Conservation (phyloP, 2,329 filamentous ascomycete genomes). For the Ramularia collo-cygni region DNA sequence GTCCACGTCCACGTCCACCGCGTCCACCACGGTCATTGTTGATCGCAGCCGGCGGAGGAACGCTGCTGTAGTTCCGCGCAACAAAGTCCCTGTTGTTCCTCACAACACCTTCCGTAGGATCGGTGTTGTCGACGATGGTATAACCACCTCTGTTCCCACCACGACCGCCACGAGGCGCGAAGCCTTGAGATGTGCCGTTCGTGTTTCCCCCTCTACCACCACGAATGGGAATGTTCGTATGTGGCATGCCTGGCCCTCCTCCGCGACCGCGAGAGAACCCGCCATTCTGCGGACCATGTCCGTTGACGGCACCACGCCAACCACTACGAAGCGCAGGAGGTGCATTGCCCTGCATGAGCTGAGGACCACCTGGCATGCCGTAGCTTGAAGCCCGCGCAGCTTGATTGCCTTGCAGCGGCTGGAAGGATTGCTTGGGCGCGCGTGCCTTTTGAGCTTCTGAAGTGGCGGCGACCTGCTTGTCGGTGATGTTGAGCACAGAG, state of each 20-base stretch:
- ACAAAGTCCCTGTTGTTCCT: slow-evolving; percentile 51
- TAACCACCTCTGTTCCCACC: slow-evolving; percentile 37
- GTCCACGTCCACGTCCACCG: slow-evolving; percentile 18
- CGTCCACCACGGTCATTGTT: slow-evolving; percentile 34
- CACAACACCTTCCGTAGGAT: slow-evolving; percentile 48
- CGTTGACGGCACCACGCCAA: slow-evolving; percentile 51
- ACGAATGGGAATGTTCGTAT: slow-evolving; percentile 35
- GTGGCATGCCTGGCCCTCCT: slow-evolving; percentile 30
- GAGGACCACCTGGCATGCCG: slow-evolving; percentile 54
- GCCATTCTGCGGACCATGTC: slow-evolving; percentile 33
- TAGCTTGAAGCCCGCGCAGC: slow-evolving; percentile 37
- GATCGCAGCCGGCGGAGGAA: slow-evolving; percentile 53
- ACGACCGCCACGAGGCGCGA: slow-evolving; percentile 20
- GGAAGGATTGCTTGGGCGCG: slow-evolving; percentile 19
- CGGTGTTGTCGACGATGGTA: slow-evolving; percentile 42
- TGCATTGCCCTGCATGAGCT: slow-evolving; percentile 51
- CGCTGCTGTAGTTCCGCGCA: slow-evolving; percentile 47
- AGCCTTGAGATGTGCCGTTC: slow-evolving; percentile 24
- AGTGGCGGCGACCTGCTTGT: slow-evolving; percentile 70
- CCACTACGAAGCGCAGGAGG: slow-evolving; percentile 54
- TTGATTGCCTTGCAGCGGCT: slow-evolving; percentile 23
- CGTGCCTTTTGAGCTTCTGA: slow-evolving; percentile 29
- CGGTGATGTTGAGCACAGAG: slow-evolving; percentile 80
- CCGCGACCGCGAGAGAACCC: slow-evolving; percentile 31
- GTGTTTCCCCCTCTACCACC: slow-evolving; percentile 32